Evolutionary conservation across 2,329 filamentous ascomycete genomes (phyloP).

Genomic region (Calonectria multiphialidica): DNA sequence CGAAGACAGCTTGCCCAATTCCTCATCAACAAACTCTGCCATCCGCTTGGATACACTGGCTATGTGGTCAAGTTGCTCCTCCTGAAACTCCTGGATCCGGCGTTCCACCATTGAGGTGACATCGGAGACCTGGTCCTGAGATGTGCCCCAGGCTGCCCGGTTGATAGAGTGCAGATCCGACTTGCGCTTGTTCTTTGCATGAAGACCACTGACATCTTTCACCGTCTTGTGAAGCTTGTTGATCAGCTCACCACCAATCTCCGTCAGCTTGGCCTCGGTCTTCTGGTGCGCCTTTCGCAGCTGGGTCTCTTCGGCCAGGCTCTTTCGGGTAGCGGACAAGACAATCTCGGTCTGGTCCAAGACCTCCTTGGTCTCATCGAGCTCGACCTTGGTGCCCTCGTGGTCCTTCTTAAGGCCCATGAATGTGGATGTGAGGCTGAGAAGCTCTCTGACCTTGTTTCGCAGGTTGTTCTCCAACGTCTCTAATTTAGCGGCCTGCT

Average conservation of each 20-base stretch:
- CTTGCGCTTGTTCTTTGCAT: slow-evolving; percentile 87
- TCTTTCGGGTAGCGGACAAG: slow-evolving; percentile 80
- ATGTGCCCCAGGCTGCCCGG: slow-evolving; percentile 80
- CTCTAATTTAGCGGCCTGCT: slow-evolving; percentile 92
- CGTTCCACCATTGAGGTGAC: slow-evolving; percentile 83
- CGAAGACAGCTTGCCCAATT: slow-evolving; percentile 77
- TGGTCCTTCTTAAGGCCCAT: slow-evolving; percentile 91
- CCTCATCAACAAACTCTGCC: slow-evolving; percentile 80
- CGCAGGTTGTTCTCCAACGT: slow-evolving; percentile 90
- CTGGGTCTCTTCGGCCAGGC: slow-evolving; percentile 82
- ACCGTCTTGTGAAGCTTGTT: slow-evolving; percentile 83
- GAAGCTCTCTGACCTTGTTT: slow-evolving; percentile 94
- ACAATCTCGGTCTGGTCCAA: slow-evolving; percentile 91
- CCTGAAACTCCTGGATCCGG: slow-evolving; percentile 78
- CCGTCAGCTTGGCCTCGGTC: slow-evolving; percentile 83
- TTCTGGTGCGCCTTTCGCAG: slow-evolving; percentile 86
- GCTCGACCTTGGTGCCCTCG: slow-evolving; percentile 76
- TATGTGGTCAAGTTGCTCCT: slow-evolving; percentile 79
- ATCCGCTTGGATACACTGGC: slow-evolving; percentile 77
- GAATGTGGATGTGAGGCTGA: slow-evolving; percentile 87
- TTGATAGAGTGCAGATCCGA: slow-evolving; percentile 87
- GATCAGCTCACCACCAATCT: slow-evolving; percentile 81
- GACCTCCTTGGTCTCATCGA: slow-evolving; percentile 85
- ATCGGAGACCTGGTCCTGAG: slow-evolving; percentile 80
- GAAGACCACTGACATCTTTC: slow-evolving; percentile 82